Evolutionary conservation across 2,329 filamentous ascomycete species (phyloP), one percentile per base, ranked within the genome.

Genomic region (Tolypocladium tundrense): DNA sequence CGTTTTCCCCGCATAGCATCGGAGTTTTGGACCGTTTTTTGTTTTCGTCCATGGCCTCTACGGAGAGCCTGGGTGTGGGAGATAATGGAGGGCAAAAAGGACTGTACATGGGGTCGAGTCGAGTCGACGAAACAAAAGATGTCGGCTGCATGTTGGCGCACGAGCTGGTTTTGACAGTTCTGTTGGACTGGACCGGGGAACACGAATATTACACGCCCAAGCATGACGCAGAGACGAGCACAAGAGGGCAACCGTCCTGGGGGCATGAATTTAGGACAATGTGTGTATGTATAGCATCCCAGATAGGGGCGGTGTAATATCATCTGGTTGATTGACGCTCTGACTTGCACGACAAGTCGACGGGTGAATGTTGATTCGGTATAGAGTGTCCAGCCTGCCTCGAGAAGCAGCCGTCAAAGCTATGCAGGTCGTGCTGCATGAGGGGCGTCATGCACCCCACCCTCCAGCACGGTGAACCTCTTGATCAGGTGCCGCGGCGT

Each of bases 1-100:
- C 40, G 42, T 55, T 45, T 50, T 16, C 27, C 19, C 54, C 54
- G 63, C 63, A 65, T 65, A 65, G 62, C 63, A 62, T 59, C 59
- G 62, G 62, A 62, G 62, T 64, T 60, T 56, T 21, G 50, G 58
- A 52, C 24, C 54, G 19, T 7, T n/a, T 52, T 39, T 24, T 48
- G 48, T 41, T 33, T 33, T 24, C n/a, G 6, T 33, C 52, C 39
- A 16, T 51, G 31, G 27, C 31, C 9, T 51, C 48, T 10, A 35
- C 19, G 16, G 48, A 51, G 4, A 51, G 19, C 19, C 48, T 51
- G 31, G 48, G 31, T 35, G 16, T 35, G 31, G 31, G 31, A 51
- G n/a, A 35, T 51, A 51, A 51, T 51, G 16, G 11, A 50, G 48
- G 48, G 31, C 27, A 35, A 51, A 51, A 51, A 11, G 31, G 11